Evolutionary conservation across 176 grass and related monocot genomes (phyloP).

Genomic region (Elymus sibiricus): DNA sequence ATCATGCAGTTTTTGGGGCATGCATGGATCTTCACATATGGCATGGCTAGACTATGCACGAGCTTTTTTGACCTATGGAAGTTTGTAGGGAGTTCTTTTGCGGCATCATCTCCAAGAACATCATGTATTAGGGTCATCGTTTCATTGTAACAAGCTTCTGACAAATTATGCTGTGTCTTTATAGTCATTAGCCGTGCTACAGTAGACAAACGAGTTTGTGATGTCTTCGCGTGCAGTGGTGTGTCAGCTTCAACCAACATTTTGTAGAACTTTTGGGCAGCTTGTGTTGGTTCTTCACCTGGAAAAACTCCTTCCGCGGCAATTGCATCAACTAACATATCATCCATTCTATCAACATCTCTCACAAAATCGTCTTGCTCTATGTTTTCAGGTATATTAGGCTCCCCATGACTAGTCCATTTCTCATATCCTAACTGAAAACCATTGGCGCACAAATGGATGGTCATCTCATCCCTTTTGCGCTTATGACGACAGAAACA

Average conservation of each 20-base stretch:
- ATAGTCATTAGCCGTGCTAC: not conserved
- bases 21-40: not conserved
- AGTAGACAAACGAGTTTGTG: not conserved
- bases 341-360: not conserved
- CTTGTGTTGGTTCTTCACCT: not conserved
- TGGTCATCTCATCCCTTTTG: not conserved
- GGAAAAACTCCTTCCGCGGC: not conserved
- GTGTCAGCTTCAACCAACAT: not conserved
- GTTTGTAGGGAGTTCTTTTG: not conserved
- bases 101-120: not conserved
- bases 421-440: not conserved
- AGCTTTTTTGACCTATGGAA: not conserved
- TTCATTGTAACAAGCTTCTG: slow-evolving; percentile 9
- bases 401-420: not conserved
- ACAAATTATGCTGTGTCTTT: not conserved
- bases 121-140: not conserved
- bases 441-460: slow-evolving; percentile 10
- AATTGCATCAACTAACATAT: not conserved
- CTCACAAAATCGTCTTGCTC: not conserved
- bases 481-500: not conserved
- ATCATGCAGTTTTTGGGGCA: not conserved
- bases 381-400: too few relatives aligned
- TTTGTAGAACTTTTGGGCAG: not conserved
- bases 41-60: not conserved
- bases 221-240: not conserved